Evolutionary conservation across 306 rosid species (phyloP), one percentile per base, ranked within the genome.

Genomic region (Vigna hirtella): DNA sequence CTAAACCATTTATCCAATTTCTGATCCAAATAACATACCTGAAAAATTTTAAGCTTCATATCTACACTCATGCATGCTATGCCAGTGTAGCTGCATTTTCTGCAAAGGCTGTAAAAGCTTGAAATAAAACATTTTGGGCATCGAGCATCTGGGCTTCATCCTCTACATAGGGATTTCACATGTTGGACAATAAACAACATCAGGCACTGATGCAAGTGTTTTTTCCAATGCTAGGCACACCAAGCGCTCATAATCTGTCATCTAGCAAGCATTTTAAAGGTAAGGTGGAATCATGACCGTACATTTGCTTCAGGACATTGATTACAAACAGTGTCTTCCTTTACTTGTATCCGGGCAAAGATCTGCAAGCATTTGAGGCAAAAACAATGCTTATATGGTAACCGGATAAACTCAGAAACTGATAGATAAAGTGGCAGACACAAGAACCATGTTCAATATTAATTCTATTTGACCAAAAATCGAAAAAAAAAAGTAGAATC

Each of bases 351-450:
- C 42, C 82, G 81, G 10, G 88, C 83, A 78, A 84, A 92, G 78
- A 89, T 92, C 89, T 86, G 86, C 93, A 92, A 83, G 93, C 98
- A 94, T 69, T 88, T 90, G 79, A 77, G 86, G 83, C 98, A 94
- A 74, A 90, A 94, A 81, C 86, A 92, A 83, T 92, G 97, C 81
- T 85, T 85, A 73, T 96, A 94, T 42, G 93, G 90, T 52, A 94
- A 82, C 79, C 66, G 83, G 59, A 86, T 72, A 74, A 94, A 92
- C 73, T 88, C 93, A 12, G 83, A 68, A 62, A 97, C 98, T 94
- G 63, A 68, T 66, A 61, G 79, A 72, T 59, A 47, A 17, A 18
- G 77, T 17, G 58, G 80, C 42, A 71, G 68, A 81, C 58, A 73
- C 50, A n/a, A 13, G 70, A 79, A 75, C 63, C 58, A 64, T 50